Percentiles rank a stretch among this genome's conserved stretches.
Evolutionary conservation across 2,329 filamentous ascomycete species (phyloP).

Genomic region (Diaporthe caulivora): DNA sequence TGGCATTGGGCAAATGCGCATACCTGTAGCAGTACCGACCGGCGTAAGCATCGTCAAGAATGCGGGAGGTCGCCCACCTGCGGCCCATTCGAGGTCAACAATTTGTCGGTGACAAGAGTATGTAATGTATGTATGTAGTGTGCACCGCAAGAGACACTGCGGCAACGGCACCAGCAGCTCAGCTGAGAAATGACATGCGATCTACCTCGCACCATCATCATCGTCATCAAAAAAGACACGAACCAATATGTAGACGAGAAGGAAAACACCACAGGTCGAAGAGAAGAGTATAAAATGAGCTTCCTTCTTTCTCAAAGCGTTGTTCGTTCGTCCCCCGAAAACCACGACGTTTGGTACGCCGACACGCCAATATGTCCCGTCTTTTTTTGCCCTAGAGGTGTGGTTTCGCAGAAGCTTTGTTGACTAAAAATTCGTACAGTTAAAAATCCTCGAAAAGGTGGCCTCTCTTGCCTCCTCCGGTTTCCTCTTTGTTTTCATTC

Average conservation of each 20-base stretch:
- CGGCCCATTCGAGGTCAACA: not conserved
- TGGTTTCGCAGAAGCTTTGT: slow-evolving; percentile 35
- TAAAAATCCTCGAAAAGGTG: slow-evolving; percentile 28
- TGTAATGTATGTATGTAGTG: not conserved
- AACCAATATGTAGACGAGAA: slow-evolving; percentile 20
- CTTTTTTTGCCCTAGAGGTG: slow-evolving; percentile 39
- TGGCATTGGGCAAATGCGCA: not conserved
- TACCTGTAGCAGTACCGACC: not conserved
- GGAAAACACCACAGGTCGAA: slow-evolving; percentile 18
- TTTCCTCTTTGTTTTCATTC: slow-evolving; percentile 13
- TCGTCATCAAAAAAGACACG: not conserved
- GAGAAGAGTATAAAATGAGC: slow-evolving; percentile 30
- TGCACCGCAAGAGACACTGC: not conserved
- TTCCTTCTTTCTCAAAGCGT: slow-evolving; percentile 30
- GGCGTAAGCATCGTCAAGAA: not conserved
- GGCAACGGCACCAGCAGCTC: not conserved
- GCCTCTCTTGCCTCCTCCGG: slow-evolving; percentile 7
- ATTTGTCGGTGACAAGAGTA: not conserved
- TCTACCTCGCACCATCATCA: slow-evolving; percentile 18
- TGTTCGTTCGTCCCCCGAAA: slow-evolving; percentile 36
- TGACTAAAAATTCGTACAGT: slow-evolving; percentile 38
- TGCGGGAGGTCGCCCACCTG: not conserved
- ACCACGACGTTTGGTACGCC: slow-evolving; percentile 35
- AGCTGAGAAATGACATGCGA: slow-evolving; percentile 7
- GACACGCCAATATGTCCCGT: slow-evolving; percentile 32